Conservation (phyloP, 2,329 filamentous ascomycete species). For the Penicillium sclerotigenum region DNA sequence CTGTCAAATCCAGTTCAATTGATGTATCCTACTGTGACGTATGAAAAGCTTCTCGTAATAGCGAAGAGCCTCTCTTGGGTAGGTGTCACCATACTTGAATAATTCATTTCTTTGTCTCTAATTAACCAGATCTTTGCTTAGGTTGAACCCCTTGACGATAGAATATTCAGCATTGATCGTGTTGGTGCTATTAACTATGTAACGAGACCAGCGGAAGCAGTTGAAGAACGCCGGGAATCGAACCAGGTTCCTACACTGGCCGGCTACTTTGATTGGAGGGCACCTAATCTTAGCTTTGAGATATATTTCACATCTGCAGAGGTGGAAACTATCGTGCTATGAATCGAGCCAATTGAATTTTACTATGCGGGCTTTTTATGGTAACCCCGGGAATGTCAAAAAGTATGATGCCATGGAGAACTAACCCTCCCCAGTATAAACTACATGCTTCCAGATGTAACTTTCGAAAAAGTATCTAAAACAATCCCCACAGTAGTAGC, state of each 20-base stretch:
- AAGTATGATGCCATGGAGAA: neutral
- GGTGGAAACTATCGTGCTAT: neutral
- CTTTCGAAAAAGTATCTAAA: neutral
- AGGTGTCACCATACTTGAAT: neutral
- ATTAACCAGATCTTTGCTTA: neutral
- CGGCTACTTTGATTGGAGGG: neutral
- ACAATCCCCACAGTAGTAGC: neutral
- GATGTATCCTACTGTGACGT: neutral
- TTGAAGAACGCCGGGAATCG: neutral
- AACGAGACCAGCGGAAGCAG: neutral
- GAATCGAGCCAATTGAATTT: neutral
- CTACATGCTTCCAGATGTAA: neutral
- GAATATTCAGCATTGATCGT: neutral
- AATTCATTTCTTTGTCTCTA: neutral
- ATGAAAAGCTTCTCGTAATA: neutral
- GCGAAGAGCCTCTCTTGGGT: neutral
- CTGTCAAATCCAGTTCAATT: neutral
- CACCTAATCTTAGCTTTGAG: neutral
- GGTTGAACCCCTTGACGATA: neutral
- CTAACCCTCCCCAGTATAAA: no score
- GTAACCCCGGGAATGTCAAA: neutral
- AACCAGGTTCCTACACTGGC: neutral
- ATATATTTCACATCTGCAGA: neutral
- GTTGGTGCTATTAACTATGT: neutral
- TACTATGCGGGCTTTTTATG: neutral